Base-by-base conservation (phyloP, 805 yeast species). In the Torulaspora indica region DNA sequence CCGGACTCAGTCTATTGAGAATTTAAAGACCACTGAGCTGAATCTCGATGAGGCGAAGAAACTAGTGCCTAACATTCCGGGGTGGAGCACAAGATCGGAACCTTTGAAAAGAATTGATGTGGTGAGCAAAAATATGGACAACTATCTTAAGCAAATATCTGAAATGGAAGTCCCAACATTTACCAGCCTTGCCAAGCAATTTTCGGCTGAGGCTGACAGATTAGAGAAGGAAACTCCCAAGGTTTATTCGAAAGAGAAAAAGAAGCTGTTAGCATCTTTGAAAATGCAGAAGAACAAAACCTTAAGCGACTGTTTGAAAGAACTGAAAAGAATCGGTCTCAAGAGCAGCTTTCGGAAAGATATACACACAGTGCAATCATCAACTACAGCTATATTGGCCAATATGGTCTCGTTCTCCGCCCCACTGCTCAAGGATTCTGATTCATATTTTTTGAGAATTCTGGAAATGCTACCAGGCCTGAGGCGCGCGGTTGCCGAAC, bases 401-500 rank as follows among this genome's bases (percentile, higher is more conserved):
- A 71, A 72, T 25, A 64, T 81, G 5, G 67, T 64, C 5, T 66
- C 81, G 2, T 74, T 83, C 43, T 58, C 59, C 3, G 66, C 54
- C 1, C 49, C 72, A 2, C 43, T 52, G 1, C 57, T 79, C 30
- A 68, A 68, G 9, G 72, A 71, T 0, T 82, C 82, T 55, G 75
- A 72, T 54, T 51, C 60, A 0, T 75, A 76, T 53, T 89, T 78
- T 65, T 85, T 76, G 68, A 73, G 86, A 47, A 63, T 87, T 7
- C 64, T 93, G 29, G 98, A 93, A 54, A 58, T 90, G 22, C 64
- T 91, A 35, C 97, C 97, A 3, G 72, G 91, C 36, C 67, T 91
- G 45, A 75, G 95, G 56, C 75, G 81, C 14, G 68, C 85, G 2
- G 79, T 82, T 8, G 63, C 78, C 1, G 70, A 71, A 10, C 77